These are phyloP conservation scores for Rhodamnia rubescens DNA, from an alignment of 345 rosid species.

Conservation along the genomic window DNA sequence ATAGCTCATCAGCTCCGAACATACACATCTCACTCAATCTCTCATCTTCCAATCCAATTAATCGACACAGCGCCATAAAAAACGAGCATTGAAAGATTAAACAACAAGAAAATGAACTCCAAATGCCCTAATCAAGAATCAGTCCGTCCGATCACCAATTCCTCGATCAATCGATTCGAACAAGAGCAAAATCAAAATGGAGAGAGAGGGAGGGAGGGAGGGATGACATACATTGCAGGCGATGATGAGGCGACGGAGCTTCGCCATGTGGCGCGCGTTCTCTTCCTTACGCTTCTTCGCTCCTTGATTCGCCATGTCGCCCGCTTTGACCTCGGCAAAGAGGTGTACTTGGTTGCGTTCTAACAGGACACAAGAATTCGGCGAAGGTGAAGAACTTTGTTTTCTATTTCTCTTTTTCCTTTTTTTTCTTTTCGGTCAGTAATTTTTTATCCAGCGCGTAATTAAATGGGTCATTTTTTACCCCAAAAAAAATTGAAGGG, in stretches of 20 bases:
- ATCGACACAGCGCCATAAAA: background rate
- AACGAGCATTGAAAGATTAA: background rate
- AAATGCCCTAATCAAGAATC: background rate
- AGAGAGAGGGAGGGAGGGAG: background rate
- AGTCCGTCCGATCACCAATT: background rate
- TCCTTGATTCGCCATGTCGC: slow-evolving; percentile 81
- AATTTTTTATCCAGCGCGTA: too few species aligned
- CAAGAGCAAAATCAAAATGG: background rate
- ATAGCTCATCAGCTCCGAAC: background rate
- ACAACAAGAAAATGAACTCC: background rate
- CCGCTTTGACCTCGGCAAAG: background rate
- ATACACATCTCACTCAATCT: background rate
- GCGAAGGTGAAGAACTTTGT: background rate
- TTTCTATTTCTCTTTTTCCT: background rate
- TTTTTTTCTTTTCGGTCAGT: background rate
- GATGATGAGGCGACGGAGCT: slow-evolving; percentile 51
- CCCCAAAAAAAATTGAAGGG: too few species aligned
- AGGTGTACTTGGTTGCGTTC: background rate
- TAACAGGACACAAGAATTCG: background rate
- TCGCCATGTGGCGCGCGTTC: slow-evolving; percentile 71
- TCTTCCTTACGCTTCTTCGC: slow-evolving; percentile 91
- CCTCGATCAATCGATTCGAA: background rate
- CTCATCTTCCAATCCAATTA: background rate
- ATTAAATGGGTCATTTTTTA: too few species aligned
- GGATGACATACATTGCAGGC: slow-evolving; percentile 31